phyloP scores from a whole-genome alignment of 352 stramenopile species.

The Phytophthora palmivora region DNA sequence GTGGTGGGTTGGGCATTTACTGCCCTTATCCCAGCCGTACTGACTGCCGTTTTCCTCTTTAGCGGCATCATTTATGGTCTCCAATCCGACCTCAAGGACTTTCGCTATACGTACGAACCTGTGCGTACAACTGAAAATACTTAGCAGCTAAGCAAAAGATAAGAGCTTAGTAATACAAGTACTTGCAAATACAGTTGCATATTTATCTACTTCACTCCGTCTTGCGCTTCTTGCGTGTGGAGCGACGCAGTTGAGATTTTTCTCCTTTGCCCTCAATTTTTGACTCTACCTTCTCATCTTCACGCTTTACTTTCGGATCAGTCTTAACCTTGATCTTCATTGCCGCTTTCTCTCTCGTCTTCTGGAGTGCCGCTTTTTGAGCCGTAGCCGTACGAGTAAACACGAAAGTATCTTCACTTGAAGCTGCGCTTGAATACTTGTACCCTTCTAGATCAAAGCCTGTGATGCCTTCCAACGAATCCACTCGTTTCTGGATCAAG shows the following conservation, averaged over 20 bases:
- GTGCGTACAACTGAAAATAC: conserved; percentile 14
- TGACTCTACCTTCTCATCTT: neutral
- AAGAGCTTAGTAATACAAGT: conserved; percentile 2
- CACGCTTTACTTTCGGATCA: conserved; percentile 13
- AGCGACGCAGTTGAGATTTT: conserved; percentile 38
- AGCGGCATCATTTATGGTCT: conserved; percentile 58
- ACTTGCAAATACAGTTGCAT: conserved; percentile 10
- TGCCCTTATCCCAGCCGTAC: conserved; percentile 45
- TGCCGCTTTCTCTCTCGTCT: conserved; percentile 54
- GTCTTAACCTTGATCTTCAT: conserved; percentile 28
- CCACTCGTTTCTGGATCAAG: conserved; percentile 80
- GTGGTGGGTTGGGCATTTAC: conserved; percentile 51
- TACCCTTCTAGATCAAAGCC: conserved; percentile 94
- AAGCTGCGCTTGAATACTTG: conserved; percentile 62
- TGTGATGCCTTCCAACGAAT: conserved; percentile 83
- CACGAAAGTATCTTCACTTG: conserved; percentile 66
- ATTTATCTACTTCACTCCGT: conserved; percentile 23
- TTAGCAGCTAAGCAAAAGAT: conserved; percentile 7
- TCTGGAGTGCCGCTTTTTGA: conserved; percentile 29
- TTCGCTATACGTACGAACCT: conserved; percentile 35
- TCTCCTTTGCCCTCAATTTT: conserved; percentile 23
- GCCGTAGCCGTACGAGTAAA: conserved; percentile 68
- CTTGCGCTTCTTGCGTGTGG: conserved; percentile 59
- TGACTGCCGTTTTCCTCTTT: conserved; percentile 56
- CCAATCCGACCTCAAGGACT: conserved; percentile 56